Conservation (phyloP, 345 rosid genomes). For the Dipteronia dyeriana region DNA sequence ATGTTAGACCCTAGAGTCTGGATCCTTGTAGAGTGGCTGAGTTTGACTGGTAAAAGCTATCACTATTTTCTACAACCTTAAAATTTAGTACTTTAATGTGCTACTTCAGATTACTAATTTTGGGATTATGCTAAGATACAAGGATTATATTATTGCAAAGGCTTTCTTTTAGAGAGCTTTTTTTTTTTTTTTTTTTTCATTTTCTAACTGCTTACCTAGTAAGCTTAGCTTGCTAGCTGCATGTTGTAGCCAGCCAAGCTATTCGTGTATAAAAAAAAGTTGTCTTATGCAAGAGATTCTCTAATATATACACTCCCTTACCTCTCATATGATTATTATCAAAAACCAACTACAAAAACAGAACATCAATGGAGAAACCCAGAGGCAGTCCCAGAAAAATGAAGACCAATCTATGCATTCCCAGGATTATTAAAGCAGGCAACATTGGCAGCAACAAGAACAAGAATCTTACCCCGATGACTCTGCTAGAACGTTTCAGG, state of each 20-base stretch:
- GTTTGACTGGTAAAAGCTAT: not conserved
- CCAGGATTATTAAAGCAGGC: slow-evolving; percentile 35
- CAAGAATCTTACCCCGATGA: slow-evolving; percentile 38
- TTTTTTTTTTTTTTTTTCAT: not conserved
- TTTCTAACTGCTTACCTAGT: not conserved
- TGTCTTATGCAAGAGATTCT: slow-evolving; percentile 6
- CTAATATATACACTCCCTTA: not conserved
- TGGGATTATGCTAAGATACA: not conserved
- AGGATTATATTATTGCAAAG: not conserved
- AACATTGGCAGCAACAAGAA: slow-evolving; percentile 21
- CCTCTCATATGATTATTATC: not conserved
- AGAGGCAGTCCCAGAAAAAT: slow-evolving; percentile 19
- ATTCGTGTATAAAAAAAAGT: not conserved
- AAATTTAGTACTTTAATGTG: not conserved
- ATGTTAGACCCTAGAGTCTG: not conserved
- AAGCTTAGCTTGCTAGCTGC: slow-evolving; percentile 2
- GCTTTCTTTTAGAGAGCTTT: not conserved
- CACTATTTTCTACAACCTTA: not conserved
- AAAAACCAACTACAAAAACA: not conserved
- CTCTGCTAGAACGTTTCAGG: slow-evolving; percentile 57
- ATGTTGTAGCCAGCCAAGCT: slow-evolving; percentile 16
- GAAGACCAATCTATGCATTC: slow-evolving; percentile 50
- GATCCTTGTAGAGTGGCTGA: not conserved
- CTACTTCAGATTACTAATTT: not conserved
- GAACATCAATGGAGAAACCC: slow-evolving; percentile 25